Evolutionary conservation across 768 basidiomycete species (phyloP).

Genomic region (Russula brevipes): DNA sequence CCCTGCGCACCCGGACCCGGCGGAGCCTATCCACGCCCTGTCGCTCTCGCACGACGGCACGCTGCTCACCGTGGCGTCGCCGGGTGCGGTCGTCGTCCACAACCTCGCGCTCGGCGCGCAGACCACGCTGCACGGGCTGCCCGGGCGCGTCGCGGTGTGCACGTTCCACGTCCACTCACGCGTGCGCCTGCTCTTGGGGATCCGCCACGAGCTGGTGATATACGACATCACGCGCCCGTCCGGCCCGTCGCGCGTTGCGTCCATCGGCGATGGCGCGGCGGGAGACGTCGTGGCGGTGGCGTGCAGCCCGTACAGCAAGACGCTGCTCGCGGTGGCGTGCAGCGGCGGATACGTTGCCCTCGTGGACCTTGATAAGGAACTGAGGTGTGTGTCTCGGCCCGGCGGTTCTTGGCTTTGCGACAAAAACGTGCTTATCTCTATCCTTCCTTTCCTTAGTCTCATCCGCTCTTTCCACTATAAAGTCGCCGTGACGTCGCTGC

Average conservation of each 20-base stretch:
- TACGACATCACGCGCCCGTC: slow-evolving; percentile 61
- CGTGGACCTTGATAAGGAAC: slow-evolving; percentile 72
- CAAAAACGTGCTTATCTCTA: not conserved
- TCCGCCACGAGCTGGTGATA: slow-evolving; percentile 48
- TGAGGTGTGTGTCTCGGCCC: slow-evolving; percentile 42
- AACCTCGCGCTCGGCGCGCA: slow-evolving; percentile 52
- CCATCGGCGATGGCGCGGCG: slow-evolving; percentile 39
- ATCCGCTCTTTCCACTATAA: slow-evolving; percentile 55
- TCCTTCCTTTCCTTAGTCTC: slow-evolving; percentile 37
- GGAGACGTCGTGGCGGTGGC: slow-evolving; percentile 53
- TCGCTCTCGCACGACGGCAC: slow-evolving; percentile 55
- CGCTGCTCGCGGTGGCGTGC: slow-evolving; percentile 55
- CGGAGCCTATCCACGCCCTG: slow-evolving; percentile 43
- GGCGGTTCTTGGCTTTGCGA: not conserved
- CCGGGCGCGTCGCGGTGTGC: slow-evolving; percentile 44
- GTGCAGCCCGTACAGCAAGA: slow-evolving; percentile 74
- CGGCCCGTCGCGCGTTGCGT: slow-evolving; percentile 48
- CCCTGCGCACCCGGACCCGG: slow-evolving; percentile 43
- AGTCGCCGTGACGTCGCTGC: slow-evolving; percentile 50
- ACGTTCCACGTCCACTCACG: slow-evolving; percentile 59
- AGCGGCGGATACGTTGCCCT: slow-evolving; percentile 50
- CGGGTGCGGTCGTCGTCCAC: slow-evolving; percentile 51
- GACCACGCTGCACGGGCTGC: slow-evolving; percentile 50
- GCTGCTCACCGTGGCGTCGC: slow-evolving; percentile 53
- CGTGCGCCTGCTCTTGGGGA: slow-evolving; percentile 53